Base-by-base conservation (phyloP, 805 yeast genomes). In the Ogataea trehaloabstinens region DNA sequence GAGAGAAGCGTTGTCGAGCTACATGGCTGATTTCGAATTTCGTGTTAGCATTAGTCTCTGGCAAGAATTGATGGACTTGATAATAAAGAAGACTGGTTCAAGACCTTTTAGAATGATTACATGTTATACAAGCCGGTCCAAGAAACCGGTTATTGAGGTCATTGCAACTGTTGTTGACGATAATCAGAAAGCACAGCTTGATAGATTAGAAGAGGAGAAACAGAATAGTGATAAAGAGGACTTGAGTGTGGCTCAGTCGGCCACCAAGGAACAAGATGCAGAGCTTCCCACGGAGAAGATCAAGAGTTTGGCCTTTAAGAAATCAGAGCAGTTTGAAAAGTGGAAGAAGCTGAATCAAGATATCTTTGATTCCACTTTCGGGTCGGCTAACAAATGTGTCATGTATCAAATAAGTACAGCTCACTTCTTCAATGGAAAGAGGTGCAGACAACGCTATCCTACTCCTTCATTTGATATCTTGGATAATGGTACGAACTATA, bases 21-120 rank as follows among this genome's bases (percentile, higher is more conserved):
- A 54, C 35, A 69, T 84, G 35, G 95, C 91, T 0, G 79, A 82
- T 18, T 58, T 61, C 12, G 95, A 88, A 57, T 85, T 87, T 58
- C 74, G 70, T 46, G 55, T 74, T 15, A 80, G 89, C 5, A 50
- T 84, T 43, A 57, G 67, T 8, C 56, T 86, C 2, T 68, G 85
- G 64, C 59, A 64, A n/a, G 58, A 64, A 15, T 29, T 80, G 2
- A 44, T 83, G 40, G 63, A 70, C 19, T 42, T 51, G 3, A 60
- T 78, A 19, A 55, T 59, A 0, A 42, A 50, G 5, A 51, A 62
- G 3, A 54, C 55, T 6, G 49, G 65, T 2, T 54, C 61, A 7
- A 45, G 53, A 24, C 63, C 74, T 2, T 67, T 66, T 40, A 60
- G 76, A 37, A 38, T 73, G 37, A 52, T 63, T 8, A 34, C 61